Base-by-base conservation (phyloP, 2,329 filamentous ascomycete species). In the Fusarium subglutinans region DNA sequence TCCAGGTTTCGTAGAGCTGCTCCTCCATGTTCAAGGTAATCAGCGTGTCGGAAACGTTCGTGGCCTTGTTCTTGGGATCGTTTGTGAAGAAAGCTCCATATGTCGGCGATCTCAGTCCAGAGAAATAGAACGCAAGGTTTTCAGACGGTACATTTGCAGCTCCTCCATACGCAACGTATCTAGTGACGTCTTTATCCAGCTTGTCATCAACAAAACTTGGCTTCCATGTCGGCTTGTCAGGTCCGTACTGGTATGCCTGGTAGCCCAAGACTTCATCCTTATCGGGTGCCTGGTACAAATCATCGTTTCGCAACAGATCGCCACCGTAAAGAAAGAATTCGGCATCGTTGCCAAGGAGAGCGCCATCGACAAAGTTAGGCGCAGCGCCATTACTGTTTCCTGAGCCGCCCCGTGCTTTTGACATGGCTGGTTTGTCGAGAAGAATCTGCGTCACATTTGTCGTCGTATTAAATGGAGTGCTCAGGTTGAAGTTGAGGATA, bases 81-180 rank as follows among this genome's bases (percentile, higher is more conserved):
- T 78, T 80, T 5, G 78, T 77, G 63, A 84, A 85, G 48, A 93
- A 87, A 0, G 84, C 81, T 0, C 89, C 90, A 76, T 83, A 86
- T 18, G 81, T 80, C 1, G 84, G 80, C 1, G 89, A 86, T 20
- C 84, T 87, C 80, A 92, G 82, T 0, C 92, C 92, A 2, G 90
- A 89, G 72, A 94, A 93, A 75, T 94, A 94, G 84, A 90, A 94
- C 0, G 90, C 91, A 73, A 90, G 86, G 71, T 93, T 91, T 80
- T 94, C 92, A 1, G 91, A 93, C 0, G 92, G 91, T 0, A 89
- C 90, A 48, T 85, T 93, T 17, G 86, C 90, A 2, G 86, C 87
- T 5, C 88, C 92, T 24, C 92, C 92, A 72, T 88, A 90, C 1
- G 91, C 88, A 28, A 94, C 76, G 75, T 92, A 93, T 55, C 88